Conservation (phyloP, 345 rosid species). For the Lepidium didymum region DNA sequence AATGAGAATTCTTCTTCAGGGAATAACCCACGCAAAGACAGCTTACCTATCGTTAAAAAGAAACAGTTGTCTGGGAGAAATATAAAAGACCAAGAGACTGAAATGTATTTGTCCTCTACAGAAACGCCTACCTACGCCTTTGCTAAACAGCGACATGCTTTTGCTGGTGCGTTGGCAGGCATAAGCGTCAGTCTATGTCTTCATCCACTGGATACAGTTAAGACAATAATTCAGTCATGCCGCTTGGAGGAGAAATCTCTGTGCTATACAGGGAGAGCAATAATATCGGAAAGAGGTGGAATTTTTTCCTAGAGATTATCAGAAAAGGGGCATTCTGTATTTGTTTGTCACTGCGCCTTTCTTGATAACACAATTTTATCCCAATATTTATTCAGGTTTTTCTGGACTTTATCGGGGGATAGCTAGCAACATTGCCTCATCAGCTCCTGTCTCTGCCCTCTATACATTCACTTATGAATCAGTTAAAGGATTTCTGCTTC, state of each 20-base stretch:
- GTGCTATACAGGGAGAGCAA: conserved; percentile 54
- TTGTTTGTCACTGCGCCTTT: background rate
- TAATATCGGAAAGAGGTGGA: conserved; percentile 83
- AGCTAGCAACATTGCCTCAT: conserved; percentile 73
- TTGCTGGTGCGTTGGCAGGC: conserved; percentile 89
- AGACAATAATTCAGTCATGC: conserved; percentile 76
- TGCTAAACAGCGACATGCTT: conserved; percentile 82
- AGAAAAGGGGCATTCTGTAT: background rate
- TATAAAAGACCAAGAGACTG: conserved; percentile 15
- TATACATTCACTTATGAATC: conserved; percentile 87
- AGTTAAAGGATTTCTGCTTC: conserved; percentile 72
- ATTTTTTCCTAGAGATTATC: background rate
- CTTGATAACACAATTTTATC: background rate
- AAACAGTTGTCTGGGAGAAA: conserved; percentile 23
- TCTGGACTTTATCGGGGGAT: conserved; percentile 83
- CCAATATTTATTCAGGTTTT: conserved; percentile 42
- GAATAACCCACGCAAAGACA: conserved; percentile 8
- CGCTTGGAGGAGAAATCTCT: conserved; percentile 68
- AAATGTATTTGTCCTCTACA: conserved; percentile 16
- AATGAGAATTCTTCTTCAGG: conserved; percentile 29
- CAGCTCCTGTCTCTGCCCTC: conserved; percentile 92
- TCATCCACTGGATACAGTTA: conserved; percentile 86
- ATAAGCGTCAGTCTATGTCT: conserved; percentile 79
- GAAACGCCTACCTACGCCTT: conserved; percentile 33
- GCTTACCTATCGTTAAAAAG: conserved; percentile 9